These are phyloP conservation scores for Suillus spraguei DNA, from an alignment of 768 basidiomycete genomes.

Conservation along the genomic window DNA sequence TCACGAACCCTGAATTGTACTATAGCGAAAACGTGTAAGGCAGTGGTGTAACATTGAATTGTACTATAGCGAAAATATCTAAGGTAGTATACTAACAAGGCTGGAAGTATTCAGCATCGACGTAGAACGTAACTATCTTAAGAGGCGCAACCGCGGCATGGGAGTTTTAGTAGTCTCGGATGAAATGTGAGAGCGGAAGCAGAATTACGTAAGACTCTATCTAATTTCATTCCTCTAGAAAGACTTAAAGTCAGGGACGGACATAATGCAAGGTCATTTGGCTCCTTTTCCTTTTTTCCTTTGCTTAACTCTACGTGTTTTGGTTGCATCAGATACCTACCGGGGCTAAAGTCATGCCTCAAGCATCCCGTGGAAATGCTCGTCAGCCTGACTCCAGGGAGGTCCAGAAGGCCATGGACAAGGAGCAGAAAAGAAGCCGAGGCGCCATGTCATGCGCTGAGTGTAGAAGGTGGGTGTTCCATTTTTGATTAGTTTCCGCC, in stretches of 20 bases:
- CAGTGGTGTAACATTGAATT: no score
- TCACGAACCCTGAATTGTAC: no score
- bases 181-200: constrained; percentile 9
- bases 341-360: constrained; percentile 42
- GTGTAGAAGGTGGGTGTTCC: constrained; percentile 56
- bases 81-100: no score
- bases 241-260: constrained; percentile 5
- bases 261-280: neutral
- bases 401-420: constrained; percentile 56
- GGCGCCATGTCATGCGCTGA: constrained; percentile 60
- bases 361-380: constrained; percentile 49
- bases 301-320: no score
- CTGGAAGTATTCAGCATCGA: no score
- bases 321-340: no score
- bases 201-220: constrained; percentile 11
- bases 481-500: neutral
- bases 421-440: constrained; percentile 65
- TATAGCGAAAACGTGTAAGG: no score
- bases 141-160: no score
- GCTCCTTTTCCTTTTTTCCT: constrained; percentile 2
- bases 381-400: constrained; percentile 33
- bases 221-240: constrained; percentile 11
- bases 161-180: no score
- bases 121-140: no score
- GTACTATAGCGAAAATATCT: no score